Percentiles rank a stretch among this genome's conserved stretches.
phyloP scores from a whole-genome alignment of 306 rosid genomes.

The Begonia fuchsioides region DNA sequence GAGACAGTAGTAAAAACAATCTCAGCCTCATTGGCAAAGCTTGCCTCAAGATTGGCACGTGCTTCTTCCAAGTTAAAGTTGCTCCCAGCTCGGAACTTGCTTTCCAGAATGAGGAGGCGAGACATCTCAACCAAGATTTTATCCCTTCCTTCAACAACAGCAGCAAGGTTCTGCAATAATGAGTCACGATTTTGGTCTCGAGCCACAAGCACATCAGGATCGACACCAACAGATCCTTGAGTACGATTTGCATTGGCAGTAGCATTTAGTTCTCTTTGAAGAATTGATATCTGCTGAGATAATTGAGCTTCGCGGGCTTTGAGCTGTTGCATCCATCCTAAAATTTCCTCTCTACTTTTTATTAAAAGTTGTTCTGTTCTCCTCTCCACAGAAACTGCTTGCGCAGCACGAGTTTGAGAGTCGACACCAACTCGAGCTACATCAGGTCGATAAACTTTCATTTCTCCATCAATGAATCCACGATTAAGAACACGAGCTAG shows the following conservation, averaged over 20 bases:
- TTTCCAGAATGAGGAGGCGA: conserved; percentile 72
- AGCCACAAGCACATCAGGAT: conserved; percentile 83
- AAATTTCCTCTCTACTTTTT: conserved; percentile 70
- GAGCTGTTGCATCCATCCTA: conserved; percentile 91
- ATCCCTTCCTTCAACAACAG: conserved; percentile 87
- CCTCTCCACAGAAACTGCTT: conserved; percentile 97
- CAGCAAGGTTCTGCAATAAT: conserved; percentile 80
- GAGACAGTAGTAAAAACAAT: conserved; percentile 96
- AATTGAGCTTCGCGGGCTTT: conserved; percentile 64
- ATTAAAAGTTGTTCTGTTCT: conserved; percentile 92
- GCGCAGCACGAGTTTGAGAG: conserved; percentile 98
- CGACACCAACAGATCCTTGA: conserved; percentile 97
- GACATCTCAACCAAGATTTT: conserved; percentile 89
- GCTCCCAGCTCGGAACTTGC: conserved; percentile 70
- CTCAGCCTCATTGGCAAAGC: conserved; percentile 98
- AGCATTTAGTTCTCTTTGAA: conserved; percentile 83
- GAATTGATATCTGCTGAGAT: conserved; percentile 53
- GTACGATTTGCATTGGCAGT: conserved; percentile 82
- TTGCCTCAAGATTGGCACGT: conserved; percentile 91
- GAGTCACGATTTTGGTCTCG: conserved; percentile 82
- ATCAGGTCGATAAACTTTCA: conserved; percentile 97
- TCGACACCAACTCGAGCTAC: conserved; percentile 98
- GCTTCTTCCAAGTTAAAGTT: conserved; percentile 90
- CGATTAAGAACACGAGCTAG: conserved; percentile 96
- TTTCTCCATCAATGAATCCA: conserved; percentile 97